Percentiles rank a stretch among this genome's conserved stretches.
phyloP scores from a whole-genome alignment of 768 basidiomycete species.

The Cubamyces sp. region DNA sequence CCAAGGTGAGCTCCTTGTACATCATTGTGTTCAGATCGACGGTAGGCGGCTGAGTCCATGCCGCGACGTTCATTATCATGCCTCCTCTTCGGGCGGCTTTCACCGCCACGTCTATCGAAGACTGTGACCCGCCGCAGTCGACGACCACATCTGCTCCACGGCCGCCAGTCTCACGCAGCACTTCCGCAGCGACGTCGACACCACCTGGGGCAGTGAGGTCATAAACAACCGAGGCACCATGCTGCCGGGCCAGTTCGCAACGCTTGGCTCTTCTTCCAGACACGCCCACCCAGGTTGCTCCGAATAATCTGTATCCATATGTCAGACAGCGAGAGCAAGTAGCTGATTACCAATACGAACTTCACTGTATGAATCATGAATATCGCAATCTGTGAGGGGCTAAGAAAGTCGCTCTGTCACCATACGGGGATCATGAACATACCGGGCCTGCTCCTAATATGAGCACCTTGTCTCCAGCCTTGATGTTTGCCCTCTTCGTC shows the following conservation, averaged over 20 bases:
- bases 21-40: constrained; percentile 44
- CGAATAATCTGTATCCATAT: too few relatives aligned
- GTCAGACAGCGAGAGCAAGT: too few relatives aligned
- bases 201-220: constrained; percentile 34
- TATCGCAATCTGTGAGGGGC: too few relatives aligned
- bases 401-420: too few relatives aligned
- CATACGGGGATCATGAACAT: too few relatives aligned
- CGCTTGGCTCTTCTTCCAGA: constrained; percentile 46
- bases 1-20: constrained; percentile 41
- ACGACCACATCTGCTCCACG: constrained; percentile 48
- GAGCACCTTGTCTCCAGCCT: constrained; percentile 42
- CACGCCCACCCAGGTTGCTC: constrained; percentile 33
- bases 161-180: constrained; percentile 33
- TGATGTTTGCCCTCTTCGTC: constrained; percentile 44
- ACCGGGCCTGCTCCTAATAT: constrained; percentile 50
- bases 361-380: too few relatives aligned
- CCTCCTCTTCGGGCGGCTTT: constrained; percentile 42
- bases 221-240: constrained; percentile 43
- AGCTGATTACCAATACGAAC: too few relatives aligned
- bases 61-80: constrained; percentile 43
- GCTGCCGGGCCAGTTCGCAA: constrained; percentile 39
- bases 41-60: constrained; percentile 42
- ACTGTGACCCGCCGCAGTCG: constrained; percentile 48
- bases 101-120: constrained; percentile 41
- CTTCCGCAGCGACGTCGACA: constrained; percentile 32